A percentile compares a stretch with the other conserved stretches of the same genome.
These are phyloP conservation scores for Fusarium tuaranense DNA, from an alignment of 2,329 filamentous ascomycete genomes.

Conservation along the genomic window DNA sequence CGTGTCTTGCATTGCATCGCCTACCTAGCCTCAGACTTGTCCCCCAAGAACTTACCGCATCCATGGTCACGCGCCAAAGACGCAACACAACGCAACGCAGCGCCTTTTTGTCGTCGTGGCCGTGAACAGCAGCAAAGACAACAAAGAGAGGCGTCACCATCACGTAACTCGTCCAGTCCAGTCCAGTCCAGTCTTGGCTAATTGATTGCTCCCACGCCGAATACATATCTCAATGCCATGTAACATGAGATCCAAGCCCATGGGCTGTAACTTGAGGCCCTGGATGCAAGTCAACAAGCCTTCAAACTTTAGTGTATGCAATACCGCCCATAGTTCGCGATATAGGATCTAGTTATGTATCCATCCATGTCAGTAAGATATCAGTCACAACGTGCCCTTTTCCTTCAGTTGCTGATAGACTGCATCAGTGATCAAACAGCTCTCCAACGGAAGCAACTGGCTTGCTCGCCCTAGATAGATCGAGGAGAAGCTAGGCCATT, in stretches of 20 bases:
- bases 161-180: background rate
- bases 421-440: background rate
- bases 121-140: background rate
- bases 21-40: background rate
- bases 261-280: background rate
- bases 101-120: background rate
- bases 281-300: background rate
- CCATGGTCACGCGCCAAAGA: background rate
- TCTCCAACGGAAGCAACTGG: background rate
- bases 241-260: background rate
- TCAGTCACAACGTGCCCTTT: background rate
- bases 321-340: background rate
- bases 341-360: background rate
- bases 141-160: background rate
- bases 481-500: background rate
- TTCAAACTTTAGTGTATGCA: background rate
- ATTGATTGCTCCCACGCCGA: background rate
- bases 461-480: background rate
- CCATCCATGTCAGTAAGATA: background rate
- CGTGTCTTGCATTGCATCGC: slow-evolving; percentile 47
- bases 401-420: background rate
- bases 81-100: background rate
- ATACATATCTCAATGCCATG: background rate
- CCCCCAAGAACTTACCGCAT: background rate
- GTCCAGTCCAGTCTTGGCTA: background rate